Conservation (phyloP, 371 early-diverging fungal species). For the Dinochytrium kinnereticum region DNA sequence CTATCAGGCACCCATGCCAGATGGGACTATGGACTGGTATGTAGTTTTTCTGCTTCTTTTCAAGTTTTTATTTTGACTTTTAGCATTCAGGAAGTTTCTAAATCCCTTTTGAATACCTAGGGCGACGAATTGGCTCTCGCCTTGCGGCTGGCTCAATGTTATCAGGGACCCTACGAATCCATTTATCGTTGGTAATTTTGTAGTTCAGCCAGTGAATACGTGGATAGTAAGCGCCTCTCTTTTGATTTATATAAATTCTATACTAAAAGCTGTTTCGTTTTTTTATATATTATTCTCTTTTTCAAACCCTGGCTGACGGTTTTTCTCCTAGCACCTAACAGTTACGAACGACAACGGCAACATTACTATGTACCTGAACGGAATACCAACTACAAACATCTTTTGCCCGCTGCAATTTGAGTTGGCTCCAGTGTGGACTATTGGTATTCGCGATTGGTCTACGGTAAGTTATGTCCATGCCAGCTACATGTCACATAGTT, state of each 20-base stretch:
- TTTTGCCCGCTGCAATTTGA: not conserved
- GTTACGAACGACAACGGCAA: slow-evolving; percentile 20
- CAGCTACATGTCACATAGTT: not conserved
- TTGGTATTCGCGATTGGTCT: slow-evolving; percentile 16
- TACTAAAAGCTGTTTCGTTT: not conserved
- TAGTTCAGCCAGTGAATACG: not conserved
- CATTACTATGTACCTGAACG: slow-evolving; percentile 8
- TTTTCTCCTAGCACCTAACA: slow-evolving; percentile 6
- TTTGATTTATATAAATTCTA: too few relatives aligned
- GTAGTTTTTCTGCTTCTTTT: not conserved
- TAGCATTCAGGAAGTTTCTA: too few relatives aligned
- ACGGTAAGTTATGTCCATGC: too few relatives aligned
- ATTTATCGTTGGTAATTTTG: not conserved
- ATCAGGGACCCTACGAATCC: not conserved
- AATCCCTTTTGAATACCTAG: too few relatives aligned
- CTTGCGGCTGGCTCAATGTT: slow-evolving; percentile 1
- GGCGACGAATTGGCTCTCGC: slow-evolving; percentile 2
- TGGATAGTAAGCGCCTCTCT: slow-evolving; percentile 18
- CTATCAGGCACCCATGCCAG: not conserved
- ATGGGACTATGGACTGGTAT: not conserved
- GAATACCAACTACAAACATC: not conserved
- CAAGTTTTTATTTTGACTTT: not conserved
- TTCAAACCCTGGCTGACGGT: not conserved
- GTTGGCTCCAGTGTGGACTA: not conserved
- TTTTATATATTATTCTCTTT: not conserved